phyloP scores from a whole-genome alignment of 164 flowering plant species.

The Cinnamomum micranthum region DNA sequence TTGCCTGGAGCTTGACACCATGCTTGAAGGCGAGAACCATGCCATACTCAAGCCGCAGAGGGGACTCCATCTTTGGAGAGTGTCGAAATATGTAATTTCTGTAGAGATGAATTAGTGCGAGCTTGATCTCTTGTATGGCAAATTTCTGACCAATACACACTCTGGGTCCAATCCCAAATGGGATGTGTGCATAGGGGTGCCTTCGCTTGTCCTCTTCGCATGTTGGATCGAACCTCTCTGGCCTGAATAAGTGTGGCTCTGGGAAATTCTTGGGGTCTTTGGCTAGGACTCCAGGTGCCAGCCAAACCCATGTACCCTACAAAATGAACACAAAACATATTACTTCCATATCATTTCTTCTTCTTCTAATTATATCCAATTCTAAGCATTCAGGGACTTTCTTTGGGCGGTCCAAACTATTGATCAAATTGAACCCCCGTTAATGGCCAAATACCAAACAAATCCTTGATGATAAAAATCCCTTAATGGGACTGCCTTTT shows the following conservation, averaged over 20 bases:
- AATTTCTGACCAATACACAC: conserved; percentile 86
- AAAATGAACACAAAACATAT: not conserved
- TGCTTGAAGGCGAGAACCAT: conserved; percentile 82
- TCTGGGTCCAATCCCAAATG: conserved; percentile 90
- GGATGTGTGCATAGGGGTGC: conserved; percentile 93
- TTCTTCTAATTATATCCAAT: not conserved
- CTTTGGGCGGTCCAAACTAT: too few relatives aligned
- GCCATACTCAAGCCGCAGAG: conserved; percentile 72
- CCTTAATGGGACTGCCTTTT: too few relatives aligned
- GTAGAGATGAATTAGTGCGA: conserved; percentile 73
- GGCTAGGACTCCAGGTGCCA: conserved; percentile 84
- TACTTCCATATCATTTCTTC: not conserved
- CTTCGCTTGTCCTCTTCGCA: conserved; percentile 72
- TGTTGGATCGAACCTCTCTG: conserved; percentile 81
- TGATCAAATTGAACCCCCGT: not conserved
- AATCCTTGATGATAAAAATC: too few relatives aligned
- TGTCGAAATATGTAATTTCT: conserved; percentile 64
- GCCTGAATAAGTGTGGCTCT: conserved; percentile 81
- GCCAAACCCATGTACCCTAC: conserved; percentile 98
- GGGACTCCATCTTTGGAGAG: conserved; percentile 75
- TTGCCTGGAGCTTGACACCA: conserved; percentile 72
- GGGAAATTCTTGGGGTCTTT: conserved; percentile 88
- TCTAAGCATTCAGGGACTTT: not conserved
- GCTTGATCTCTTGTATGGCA: conserved; percentile 75
- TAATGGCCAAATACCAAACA: not conserved